These are phyloP conservation scores for Eucalyptus polybractea DNA, from an alignment of 345 rosid genomes.

Conservation along the genomic window DNA sequence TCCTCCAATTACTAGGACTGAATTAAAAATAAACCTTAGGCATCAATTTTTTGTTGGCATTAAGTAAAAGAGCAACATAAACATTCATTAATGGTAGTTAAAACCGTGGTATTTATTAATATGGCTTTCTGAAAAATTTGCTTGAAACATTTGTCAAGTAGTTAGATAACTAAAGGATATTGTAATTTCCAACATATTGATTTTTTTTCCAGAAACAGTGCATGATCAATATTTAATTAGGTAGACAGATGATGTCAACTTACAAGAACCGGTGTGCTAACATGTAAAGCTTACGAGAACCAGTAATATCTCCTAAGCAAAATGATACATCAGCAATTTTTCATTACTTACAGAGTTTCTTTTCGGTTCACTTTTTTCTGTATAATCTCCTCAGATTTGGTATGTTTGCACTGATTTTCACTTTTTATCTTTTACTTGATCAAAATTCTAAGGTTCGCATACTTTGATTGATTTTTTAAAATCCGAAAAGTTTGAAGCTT, in stretches of 20 bases:
- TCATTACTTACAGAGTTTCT: neutral
- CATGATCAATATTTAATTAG: neutral
- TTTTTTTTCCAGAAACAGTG: neutral
- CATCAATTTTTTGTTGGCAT: neutral
- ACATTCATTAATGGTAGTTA: neutral
- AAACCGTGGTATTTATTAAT: neutral
- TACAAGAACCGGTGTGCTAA: neutral
- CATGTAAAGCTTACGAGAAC: neutral
- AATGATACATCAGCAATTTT: neutral
- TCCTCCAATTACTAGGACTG: neutral
- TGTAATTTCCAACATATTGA: neutral
- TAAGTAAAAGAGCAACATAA: neutral
- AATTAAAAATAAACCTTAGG: neutral
- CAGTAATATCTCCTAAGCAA: neutral
- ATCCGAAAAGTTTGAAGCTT: neutral
- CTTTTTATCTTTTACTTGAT: neutral
- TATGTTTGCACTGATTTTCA: neutral
- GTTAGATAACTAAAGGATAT: neutral
- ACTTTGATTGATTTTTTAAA: neutral
- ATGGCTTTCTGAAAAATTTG: neutral
- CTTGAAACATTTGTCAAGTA: neutral
- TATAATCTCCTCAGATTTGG: neutral
- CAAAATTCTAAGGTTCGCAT: neutral
- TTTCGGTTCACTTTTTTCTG: neutral
- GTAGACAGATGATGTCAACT: neutral